Conservation (phyloP, 2,329 filamentous ascomycete species). For the Whalleya microplaca region DNA sequence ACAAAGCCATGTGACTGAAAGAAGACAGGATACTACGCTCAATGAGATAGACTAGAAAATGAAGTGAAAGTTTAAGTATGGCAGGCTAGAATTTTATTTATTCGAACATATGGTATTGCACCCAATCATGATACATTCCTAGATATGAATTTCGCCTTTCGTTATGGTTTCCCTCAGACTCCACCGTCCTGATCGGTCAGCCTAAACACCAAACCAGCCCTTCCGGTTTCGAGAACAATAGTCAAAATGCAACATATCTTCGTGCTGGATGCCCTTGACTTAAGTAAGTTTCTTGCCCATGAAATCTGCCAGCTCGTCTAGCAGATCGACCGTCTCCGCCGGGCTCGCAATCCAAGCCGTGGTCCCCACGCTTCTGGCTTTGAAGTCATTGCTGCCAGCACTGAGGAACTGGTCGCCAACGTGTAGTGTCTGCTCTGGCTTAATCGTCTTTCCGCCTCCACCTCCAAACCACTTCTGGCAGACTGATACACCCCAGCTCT, state of each 20-base stretch:
- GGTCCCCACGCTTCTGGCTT: conserved; percentile 86
- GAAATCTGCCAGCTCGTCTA: conserved; percentile 77
- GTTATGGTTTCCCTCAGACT: too few relatives aligned
- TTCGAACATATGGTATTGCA: background rate
- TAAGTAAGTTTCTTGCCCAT: conserved; percentile 50
- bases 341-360: conserved; percentile 98
- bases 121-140: too few relatives aligned
- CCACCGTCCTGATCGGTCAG: background rate
- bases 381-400: conserved; percentile 96
- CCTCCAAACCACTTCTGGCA: conserved; percentile 89
- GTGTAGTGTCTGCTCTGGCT: conserved; percentile 81
- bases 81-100: background rate
- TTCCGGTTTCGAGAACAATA: background rate
- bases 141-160: too few relatives aligned
- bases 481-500: conserved; percentile 91
- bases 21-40: too few relatives aligned
- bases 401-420: conserved; percentile 97
- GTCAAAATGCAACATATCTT: background rate
- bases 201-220: background rate
- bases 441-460: conserved; percentile 52
- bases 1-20: too few relatives aligned
- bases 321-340: conserved; percentile 81
- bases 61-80: background rate
- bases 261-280: background rate
- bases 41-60: background rate